These are phyloP conservation scores for Cyclostephanos tholiformis DNA, from an alignment of 108 stramenopile species.

Conservation along the genomic window DNA sequence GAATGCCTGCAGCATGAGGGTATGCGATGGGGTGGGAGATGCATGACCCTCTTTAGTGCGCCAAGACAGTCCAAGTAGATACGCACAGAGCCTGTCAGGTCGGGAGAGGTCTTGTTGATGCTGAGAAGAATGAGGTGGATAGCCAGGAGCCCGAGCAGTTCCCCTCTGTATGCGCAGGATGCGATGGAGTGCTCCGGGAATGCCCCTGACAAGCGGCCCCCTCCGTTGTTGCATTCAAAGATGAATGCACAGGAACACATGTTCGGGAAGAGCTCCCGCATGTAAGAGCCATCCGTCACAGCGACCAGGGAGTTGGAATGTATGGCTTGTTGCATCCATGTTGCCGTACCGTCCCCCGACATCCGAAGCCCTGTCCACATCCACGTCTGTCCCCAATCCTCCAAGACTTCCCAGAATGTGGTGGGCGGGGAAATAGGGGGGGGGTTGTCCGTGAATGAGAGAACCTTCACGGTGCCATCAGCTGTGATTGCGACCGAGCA, in stretches of 20 bases:
- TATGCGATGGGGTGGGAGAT: background rate
- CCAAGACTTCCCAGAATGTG: background rate
- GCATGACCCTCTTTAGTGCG: background rate
- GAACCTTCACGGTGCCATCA: background rate
- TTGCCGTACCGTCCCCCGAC: background rate
- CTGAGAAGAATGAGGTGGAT: constrained; percentile 12
- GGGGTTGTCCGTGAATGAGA: background rate
- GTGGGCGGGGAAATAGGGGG: background rate
- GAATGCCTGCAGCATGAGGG: constrained; percentile 13
- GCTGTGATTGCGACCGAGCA: background rate
- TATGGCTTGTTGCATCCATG: constrained; percentile 10
- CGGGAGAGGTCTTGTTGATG: background rate
- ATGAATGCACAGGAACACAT: constrained; percentile 12
- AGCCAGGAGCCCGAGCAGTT: constrained; percentile 20
- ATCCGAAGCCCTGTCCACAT: background rate
- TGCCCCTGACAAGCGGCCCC: background rate
- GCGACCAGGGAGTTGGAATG: background rate
- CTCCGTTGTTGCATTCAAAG: background rate
- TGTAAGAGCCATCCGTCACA: constrained; percentile 30
- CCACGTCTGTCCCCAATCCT: background rate
- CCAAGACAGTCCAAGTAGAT: constrained; percentile 24
- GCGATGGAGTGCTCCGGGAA: constrained; percentile 5
- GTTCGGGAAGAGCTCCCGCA: background rate
- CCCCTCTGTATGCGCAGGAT: constrained; percentile 25
- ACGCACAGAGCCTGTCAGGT: background rate